Evolutionary conservation across 2,329 filamentous ascomycete species (phyloP), one percentile per base, ranked within the genome.

Genomic region (Pestalotiopsis sp.): DNA sequence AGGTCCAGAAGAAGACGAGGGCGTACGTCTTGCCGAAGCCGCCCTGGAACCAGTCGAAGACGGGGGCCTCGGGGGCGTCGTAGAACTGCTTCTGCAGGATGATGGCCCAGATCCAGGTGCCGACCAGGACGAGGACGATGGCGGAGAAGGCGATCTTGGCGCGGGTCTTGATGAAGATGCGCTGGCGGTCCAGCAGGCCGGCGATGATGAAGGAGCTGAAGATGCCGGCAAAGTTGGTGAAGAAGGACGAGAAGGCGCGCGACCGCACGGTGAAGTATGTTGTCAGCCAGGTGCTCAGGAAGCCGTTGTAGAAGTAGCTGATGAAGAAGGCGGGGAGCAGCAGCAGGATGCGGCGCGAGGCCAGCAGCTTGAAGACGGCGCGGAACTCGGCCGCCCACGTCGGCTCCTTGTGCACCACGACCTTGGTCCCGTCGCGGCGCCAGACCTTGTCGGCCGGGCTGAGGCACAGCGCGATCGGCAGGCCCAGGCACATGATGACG

Each of bases 291-390:
- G 77, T 78, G 70, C 73, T 74, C 20, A 75, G 64, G 72, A 76
- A 76, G 31, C 76, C 77, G 72, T 77, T 77, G 71, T 77, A 79
- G 70, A 79, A 79, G 69, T 78, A 79, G 70, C 74, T 76, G 70
- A 78, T 77, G 72, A 77, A 79, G 71, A 79, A 79, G 65, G 77
- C 75, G 2, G 77, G 77, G 4, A 79, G 73, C 9, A 79, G 72
- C 1, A 78, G 72, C 20, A 78, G 69, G 56, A 78, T 75, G n/a
- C 77, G 72, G 1, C 74, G 73, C 36, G 75, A 75, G 1, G 14
- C 67, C 12, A 77, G 49, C 25, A 78, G 70, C 12, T 45, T 27
- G 52, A 71, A 73, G 0, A 78, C 75, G 20, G 75, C 75, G n/a
- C 69, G 72, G 72, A 78, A 78, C 70, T 79, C 77, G 36, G 71